Evolutionary conservation across 345 rosid genomes (phyloP), one percentile per base, ranked within the genome.

Genomic region (Hibiscus syriacus): DNA sequence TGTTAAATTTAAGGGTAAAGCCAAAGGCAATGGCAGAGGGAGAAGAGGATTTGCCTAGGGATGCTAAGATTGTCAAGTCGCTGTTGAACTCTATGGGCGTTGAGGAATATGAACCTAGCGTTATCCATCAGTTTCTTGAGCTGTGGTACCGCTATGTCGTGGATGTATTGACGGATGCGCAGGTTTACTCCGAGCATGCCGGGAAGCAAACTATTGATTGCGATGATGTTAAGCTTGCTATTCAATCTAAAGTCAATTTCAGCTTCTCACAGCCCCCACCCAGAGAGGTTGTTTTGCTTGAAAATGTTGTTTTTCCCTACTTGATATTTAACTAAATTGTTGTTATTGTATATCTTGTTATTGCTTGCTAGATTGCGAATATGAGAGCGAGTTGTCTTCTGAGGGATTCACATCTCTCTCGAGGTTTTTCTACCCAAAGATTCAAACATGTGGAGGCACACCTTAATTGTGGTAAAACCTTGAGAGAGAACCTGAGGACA

Each of bases 261-360:
- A 89, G 92, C 84, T 87, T 91, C 83, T 89, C 97, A 1, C 97
- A 93, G 53, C 97, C 99, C 32, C 97, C 97, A 6, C 90, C 97
- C 0, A 73, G n/a, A 84, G 98, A 88, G 90, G 98, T 88, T 75
- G 29, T 53, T 59, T 46, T 25, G 69, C 34, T 29, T 1, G 6
- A 17, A 23, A 53, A 9, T 2, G 4, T 45, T 11, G 29, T 26
- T n/a, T n/a, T n/a, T 67, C 3, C 5, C 39, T 9, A 17, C 13
- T 66, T 49, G 17, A 63, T 25, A 4, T 36, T 54, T 45, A 67
- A 38, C 34, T 2, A 22, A 5, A 2, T 19, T 12, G 30, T 36
- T 34, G 22, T 36, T 32, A 11, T 34, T 34, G 12, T 59, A 32
- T 58, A 2, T 41, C 9, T 20, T 25, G 16, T 43, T 43, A 14